Evolutionary conservation across 23 red algal species (phyloP), one percentile per base, ranked within the genome.

Genomic region (Pyropia yezoensis): DNA sequence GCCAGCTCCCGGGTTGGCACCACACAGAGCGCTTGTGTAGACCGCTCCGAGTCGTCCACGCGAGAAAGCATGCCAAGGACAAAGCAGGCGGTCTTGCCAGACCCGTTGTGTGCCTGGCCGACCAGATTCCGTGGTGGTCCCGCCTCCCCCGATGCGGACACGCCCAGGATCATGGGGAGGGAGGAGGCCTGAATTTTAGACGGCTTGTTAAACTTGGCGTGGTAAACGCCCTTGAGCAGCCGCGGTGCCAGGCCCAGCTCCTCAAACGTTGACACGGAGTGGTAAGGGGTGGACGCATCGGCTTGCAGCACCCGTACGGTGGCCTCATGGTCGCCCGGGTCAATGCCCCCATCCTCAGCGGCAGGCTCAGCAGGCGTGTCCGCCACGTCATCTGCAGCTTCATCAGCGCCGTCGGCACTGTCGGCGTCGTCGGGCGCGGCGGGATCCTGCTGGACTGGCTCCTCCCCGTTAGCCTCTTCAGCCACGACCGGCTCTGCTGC

Each of bases 1-100:
- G 91, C 91, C 18, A 96, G 76, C 61, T 96, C 91, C 15, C 91
- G 71, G 12, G 91, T 96, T 14, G 91, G 91, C 59, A 96, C 91
- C 50, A 96, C 33, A 61, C 91, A 96, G 18, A 96, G 78, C 7
- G 84, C 85, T 78, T 96, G 91, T 25, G 77, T 69, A 14, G 47
- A n/a, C n/a, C 80, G n/a, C 4, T 27, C 66, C 19, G 15, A 47
- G 21, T 33, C 27, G 49, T 96, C 71, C 18, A 96, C 62, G 29
- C 80, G 78, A 19, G 70, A 66, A 11, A 96, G 64, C 84, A 96
- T 96, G 27, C 84, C 91, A 24, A 96, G 69, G 28, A 96, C 91
- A 79, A 96, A 96, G 54, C 83, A 96, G 6, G 91, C 91, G 3
- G 84, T 96, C 55, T 96, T 96, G 9, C 91, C 91, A 21, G 84